Evolutionary conservation across 2,329 filamentous ascomycete species (phyloP).

Genomic region (Domatiomyces globalis): DNA sequence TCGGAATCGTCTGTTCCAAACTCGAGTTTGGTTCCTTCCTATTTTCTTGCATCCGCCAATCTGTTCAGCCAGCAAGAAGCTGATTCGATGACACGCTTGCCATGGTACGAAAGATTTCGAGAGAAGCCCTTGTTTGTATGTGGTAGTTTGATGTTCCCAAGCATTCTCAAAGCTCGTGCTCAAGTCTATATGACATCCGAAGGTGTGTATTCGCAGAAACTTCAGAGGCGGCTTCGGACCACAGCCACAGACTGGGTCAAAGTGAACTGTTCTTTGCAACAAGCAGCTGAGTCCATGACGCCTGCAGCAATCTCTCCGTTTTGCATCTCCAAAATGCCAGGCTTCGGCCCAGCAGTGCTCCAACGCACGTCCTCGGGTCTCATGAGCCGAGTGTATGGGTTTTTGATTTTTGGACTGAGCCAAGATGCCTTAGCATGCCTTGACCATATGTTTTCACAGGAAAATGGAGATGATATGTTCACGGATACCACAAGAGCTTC

Average conservation of each 20-base stretch:
- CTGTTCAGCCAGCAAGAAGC: constrained; percentile 1
- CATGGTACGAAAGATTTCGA: neutral
- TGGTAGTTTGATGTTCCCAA: constrained; percentile 14
- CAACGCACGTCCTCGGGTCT: neutral
- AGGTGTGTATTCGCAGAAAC: constrained; percentile 8
- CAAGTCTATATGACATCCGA: constrained; percentile 2
- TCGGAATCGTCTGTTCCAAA: neutral
- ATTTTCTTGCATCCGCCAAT: constrained; percentile 4
- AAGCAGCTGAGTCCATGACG: constrained; percentile 1
- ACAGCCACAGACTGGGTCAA: constrained; percentile 5
- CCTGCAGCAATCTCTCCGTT: neutral
- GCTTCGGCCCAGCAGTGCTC: neutral
- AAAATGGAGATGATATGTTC: neutral
- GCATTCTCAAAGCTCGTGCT: constrained; percentile 8
- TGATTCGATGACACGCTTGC: neutral
- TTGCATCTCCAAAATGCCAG: neutral
- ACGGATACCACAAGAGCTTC: neutral
- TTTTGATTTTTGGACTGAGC: constrained; percentile 8
- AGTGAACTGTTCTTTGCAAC: neutral
- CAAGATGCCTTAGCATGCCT: constrained; percentile 3
- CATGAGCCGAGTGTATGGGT: neutral
- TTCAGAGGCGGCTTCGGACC: constrained; percentile 9
- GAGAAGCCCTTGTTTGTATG: constrained; percentile 9
- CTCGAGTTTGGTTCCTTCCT: constrained; percentile 9
- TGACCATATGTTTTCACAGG: neutral